Evolutionary conservation across 2,329 filamentous ascomycete genomes (phyloP).

Genomic region (Phyllosticta paracitricarpa): DNA sequence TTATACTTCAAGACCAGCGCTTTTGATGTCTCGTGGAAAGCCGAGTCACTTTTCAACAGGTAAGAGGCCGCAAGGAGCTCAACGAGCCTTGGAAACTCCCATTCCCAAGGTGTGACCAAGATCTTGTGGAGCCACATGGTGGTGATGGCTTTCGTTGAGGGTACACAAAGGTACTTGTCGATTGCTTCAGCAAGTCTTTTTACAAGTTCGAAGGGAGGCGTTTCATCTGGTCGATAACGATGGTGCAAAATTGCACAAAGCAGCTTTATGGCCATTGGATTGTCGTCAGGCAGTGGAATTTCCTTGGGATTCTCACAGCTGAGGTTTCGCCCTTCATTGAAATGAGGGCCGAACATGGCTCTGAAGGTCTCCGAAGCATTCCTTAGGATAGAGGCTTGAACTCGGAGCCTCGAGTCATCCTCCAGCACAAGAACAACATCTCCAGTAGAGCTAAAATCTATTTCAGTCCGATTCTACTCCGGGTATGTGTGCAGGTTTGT

Average conservation of each 20-base stretch:
- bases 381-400: slow-evolving; percentile 7
- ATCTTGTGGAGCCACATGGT: background rate
- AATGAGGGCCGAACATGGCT: slow-evolving; percentile 12
- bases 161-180: background rate
- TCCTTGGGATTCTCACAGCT: background rate
- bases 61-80: background rate
- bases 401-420: slow-evolving; percentile 2
- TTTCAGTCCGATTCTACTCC: too few species aligned
- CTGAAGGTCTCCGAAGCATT: slow-evolving; percentile 11
- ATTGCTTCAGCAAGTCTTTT: background rate
- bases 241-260: background rate
- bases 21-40: background rate
- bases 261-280: background rate
- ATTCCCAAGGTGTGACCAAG: background rate
- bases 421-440: slow-evolving; percentile 9
- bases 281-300: background rate
- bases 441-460: slow-evolving; percentile 2
- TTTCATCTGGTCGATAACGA: background rate
- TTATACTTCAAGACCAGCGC: too few species aligned
- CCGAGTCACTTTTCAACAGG: background rate
- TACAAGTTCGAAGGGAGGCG: background rate
- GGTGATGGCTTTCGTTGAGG: background rate
- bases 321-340: slow-evolving; percentile 11
- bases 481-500: too few species aligned
- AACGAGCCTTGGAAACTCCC: background rate